Base-by-base conservation (phyloP, 2,329 filamentous ascomycete genomes). In the Westerdykella ornata region DNA sequence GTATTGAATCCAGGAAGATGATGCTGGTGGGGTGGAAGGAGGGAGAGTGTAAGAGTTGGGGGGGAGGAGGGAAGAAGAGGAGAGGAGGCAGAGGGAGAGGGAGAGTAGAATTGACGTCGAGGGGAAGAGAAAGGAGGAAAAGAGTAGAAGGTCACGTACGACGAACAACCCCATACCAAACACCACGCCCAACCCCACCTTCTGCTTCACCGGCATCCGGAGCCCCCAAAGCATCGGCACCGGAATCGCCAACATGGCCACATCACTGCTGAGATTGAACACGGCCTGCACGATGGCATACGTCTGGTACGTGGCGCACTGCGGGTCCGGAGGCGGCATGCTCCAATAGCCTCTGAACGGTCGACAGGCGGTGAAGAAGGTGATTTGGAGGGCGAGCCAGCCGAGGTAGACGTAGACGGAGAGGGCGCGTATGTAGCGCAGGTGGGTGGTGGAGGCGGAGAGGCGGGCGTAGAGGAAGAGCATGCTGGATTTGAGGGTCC, bases 221-320 rank as follows among this genome's bases (percentile, higher is more conserved):
- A 78, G 70, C 18, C 68, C 68, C 9, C 74, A 48, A 18, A 81
- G 53, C 39, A 76, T 61, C 1, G 77, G 77, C 47, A 81, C 68
- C 1, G 77, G 76, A 15, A 82, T 72, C 3, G 69, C 53, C 19
- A 82, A 72, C 54, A 82, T 80, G 63, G 77, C 69, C 2, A 80
- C 29, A 47, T 82, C 79, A 18, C 76, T 79, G 2, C 74, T 72
- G 37, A 81, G 73, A 49, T 82, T 82, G 54, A 82, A 72, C 3
- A 71, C 67, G 1, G 75, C 72, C 44, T 81, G 78, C 13, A 75
- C 73, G 38, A 80, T 78, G 9, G 78, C 68, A 50, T 80, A 80
- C 52, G 78, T 67, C 13, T 72, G 67, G 2, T 75, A 71, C 0
- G 77, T 73, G 1, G 76, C 75, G 53, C 77, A 81, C 67, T 81